phyloP scores from a whole-genome alignment of 768 basidiomycete species.

The Lactifluus piperatus region DNA sequence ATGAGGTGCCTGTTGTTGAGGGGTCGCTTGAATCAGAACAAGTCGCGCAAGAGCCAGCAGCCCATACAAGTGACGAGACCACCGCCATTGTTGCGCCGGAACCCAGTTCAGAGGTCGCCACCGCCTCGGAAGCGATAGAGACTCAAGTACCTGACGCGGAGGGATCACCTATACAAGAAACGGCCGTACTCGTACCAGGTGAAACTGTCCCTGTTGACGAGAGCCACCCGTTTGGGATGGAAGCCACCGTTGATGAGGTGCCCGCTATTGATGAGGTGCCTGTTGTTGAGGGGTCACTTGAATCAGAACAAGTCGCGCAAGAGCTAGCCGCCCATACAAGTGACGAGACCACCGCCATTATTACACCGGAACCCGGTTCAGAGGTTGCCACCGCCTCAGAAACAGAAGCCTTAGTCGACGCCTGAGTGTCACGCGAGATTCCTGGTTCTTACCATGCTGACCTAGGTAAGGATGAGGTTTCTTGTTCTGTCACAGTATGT shows the following conservation, averaged over 20 bases:
- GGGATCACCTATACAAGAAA: background rate
- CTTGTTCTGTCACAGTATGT: background rate
- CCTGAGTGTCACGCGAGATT: background rate
- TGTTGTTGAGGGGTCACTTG: background rate
- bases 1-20: too few relatives aligned
- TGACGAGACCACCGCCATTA: too few relatives aligned
- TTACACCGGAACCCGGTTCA: background rate
- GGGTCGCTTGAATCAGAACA: background rate
- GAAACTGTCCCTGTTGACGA: background rate
- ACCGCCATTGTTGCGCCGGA: too few relatives aligned
- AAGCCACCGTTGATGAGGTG: background rate
- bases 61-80: too few relatives aligned
- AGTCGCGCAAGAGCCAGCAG: background rate
- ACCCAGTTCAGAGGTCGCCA: background rate
- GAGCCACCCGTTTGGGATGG: too few relatives aligned
- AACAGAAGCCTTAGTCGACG: background rate
- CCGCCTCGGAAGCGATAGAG: too few relatives aligned
- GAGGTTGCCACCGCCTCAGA: background rate
- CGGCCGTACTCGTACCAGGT: background rate
- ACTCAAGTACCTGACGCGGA: background rate
- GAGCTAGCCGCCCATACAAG: background rate
- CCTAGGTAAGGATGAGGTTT: background rate
- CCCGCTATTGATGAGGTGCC: background rate
- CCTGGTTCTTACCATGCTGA: background rate
- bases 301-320: background rate